Evolutionary conservation across 2,329 filamentous ascomycete species (phyloP), one percentile per base, ranked within the genome.

Genomic region (Herpotrichia juniperi): DNA sequence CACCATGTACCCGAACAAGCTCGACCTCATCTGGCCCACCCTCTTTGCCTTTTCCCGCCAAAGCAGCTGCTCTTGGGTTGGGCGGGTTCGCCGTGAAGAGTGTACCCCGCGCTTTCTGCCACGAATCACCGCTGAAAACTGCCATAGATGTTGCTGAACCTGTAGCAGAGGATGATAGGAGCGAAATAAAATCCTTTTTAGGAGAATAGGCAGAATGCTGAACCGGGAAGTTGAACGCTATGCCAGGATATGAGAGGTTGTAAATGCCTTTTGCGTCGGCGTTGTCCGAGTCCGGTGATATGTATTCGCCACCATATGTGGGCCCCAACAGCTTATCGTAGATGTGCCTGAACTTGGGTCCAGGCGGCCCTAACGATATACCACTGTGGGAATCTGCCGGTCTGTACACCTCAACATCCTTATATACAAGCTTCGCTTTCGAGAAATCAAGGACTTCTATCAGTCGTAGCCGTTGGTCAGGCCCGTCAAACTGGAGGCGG

Each of bases 311-410:
- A 1, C 90, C 90, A 71, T 96, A 97, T 0, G 93, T 96, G 16
- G 93, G 93, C 0, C 94, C 94, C 57, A 99, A 87, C n/a, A 97
- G 80, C 47, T 90, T 87, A 65, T 96, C 91, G 72, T 97, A 99
- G 60, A 99, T 88, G 72, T 96, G 91, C 53, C 88, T 84, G 72
- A 96, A 96, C 14, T 84, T 88, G 4, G 92, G 93, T 0, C 91
- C 91, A 9, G 73, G 72, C 43, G 79, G 65, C 24, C 70, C 66
- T 32, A 54, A 63, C 21, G 66, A 53, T 21, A 67, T 54, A 5
- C 55, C 60, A 31, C 53, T 52, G 26, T 57, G 51, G 19, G 68
- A 65, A 16, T 74, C 73, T 52, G 63, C 64, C 1, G 83, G 83
- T 67, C 91, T 93, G 47, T 92, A 82, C 14, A 97, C 83, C 58